Evolutionary conservation across 208 protist genomes (phyloP).

Genomic region (Leptomonas seymouri): DNA sequence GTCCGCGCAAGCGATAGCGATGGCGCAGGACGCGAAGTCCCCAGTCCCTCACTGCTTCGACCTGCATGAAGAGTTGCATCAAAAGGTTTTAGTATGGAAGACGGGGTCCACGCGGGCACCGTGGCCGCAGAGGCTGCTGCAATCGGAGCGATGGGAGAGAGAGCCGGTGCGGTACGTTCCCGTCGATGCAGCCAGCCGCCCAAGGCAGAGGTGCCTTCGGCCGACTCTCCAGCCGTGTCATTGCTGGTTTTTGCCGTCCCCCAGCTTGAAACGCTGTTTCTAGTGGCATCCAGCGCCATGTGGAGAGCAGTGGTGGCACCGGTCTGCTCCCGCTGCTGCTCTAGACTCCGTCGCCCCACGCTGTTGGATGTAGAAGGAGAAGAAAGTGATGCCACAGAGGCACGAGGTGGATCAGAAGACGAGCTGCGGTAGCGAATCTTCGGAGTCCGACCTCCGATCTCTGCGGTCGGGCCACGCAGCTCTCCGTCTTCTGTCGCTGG

Average conservation of each 20-base stretch:
- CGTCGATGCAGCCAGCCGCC: neutral
- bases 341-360: neutral
- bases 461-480: neutral
- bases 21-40: neutral
- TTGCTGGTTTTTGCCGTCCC: too few species aligned
- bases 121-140: too few species aligned
- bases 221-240: neutral
- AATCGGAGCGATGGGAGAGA: neutral
- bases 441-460: conserved; percentile 6
- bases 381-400: neutral
- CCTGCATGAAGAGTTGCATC: neutral
- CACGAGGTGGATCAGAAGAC: neutral
- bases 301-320: neutral
- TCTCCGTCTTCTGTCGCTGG: neutral
- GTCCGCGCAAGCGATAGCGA: neutral
- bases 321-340: neutral
- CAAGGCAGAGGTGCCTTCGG: neutral
- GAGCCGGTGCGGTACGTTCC: neutral
- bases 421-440: conserved; percentile 20
- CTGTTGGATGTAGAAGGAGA: neutral
- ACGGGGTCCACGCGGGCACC: neutral
- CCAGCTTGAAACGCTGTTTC: neutral
- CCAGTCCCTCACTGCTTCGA: neutral
- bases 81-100: neutral
- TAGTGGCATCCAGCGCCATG: neutral